These are phyloP conservation scores for Luffa acutangula DNA, from an alignment of 306 rosid species.

Conservation along the genomic window DNA sequence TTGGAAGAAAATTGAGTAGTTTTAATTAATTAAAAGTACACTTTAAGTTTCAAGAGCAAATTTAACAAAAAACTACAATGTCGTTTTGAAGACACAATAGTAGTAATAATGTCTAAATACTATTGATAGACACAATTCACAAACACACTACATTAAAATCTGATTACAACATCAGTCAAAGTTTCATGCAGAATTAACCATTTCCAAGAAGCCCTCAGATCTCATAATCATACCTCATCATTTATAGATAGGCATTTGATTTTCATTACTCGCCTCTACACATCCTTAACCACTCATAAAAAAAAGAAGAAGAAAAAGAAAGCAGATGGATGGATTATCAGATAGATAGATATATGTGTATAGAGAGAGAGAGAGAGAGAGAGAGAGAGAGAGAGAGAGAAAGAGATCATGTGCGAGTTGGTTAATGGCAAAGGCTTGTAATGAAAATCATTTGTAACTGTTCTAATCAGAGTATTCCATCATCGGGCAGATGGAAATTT, in stretches of 20 bases:
- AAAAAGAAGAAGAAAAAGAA: background rate
- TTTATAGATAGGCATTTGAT: background rate
- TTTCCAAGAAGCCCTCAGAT: background rate
- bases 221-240: background rate
- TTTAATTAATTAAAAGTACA: background rate
- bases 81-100: background rate
- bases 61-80: background rate
- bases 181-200: background rate
- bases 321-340: background rate
- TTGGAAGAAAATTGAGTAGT: background rate
- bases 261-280: constrained; percentile 9
- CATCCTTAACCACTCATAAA: background rate
- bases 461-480: background rate
- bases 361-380: background rate
- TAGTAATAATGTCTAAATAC: too few relatives aligned
- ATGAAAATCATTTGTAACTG: background rate
- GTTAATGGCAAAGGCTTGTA: constrained; percentile 6
- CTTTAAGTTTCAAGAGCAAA: background rate
- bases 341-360: background rate
- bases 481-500: background rate
- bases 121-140: background rate
- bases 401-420: background rate
- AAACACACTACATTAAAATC: background rate
- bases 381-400: background rate
- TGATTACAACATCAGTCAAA: background rate